A percentile compares a stretch with the other conserved stretches of the same genome.
These are phyloP conservation scores for Carex arenaria DNA, from an alignment of 202 grass and related monocot species.

Conservation along the genomic window DNA sequence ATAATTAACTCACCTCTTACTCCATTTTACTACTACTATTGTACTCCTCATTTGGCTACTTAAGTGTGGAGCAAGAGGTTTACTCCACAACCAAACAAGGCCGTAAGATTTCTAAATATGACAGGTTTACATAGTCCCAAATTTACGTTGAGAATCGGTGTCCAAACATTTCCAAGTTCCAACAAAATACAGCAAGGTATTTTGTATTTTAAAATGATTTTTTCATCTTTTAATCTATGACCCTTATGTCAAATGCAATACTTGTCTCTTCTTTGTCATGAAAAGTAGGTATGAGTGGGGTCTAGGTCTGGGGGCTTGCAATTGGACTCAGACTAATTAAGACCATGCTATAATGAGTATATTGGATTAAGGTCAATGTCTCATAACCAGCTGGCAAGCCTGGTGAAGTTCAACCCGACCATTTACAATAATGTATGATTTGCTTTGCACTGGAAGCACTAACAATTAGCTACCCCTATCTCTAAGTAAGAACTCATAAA, in stretches of 20 bases:
- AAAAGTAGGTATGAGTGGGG: not conserved
- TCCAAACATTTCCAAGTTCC: not conserved
- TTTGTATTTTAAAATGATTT: not conserved
- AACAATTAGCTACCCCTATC: not conserved
- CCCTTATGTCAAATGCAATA: not conserved
- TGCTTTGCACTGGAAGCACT: not conserved
- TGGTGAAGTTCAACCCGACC: not conserved
- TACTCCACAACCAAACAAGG: too few species aligned
- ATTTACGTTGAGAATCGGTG: not conserved
- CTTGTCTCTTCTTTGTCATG: not conserved
- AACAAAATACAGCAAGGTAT: not conserved
- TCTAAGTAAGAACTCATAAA: not conserved
- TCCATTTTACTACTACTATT: too few species aligned
- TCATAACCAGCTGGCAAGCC: not conserved
- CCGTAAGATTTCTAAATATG: not conserved
- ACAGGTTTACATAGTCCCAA: not conserved
- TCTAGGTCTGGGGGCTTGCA: not conserved
- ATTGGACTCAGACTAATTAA: not conserved
- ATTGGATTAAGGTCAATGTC: not conserved
- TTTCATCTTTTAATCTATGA: not conserved
- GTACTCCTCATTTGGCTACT: too few species aligned
- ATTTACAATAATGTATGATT: not conserved
- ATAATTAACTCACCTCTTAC: too few species aligned
- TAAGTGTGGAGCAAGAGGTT: too few species aligned
- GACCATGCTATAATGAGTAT: not conserved